phyloP scores from a whole-genome alignment of 2,329 filamentous ascomycete genomes.

The Fusarium sp. region DNA sequence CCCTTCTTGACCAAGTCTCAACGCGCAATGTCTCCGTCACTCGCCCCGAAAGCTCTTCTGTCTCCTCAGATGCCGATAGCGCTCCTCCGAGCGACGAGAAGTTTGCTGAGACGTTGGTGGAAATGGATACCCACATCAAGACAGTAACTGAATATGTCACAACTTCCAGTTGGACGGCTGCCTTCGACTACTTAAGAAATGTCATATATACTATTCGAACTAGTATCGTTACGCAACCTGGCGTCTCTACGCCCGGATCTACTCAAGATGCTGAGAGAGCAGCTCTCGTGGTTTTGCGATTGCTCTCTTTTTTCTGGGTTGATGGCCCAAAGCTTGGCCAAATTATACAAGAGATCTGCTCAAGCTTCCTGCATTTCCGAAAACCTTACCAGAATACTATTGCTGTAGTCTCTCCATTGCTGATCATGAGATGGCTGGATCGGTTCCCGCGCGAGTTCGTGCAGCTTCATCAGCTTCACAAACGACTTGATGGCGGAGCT shows the following conservation, averaged over 20 bases:
- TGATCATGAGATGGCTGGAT: slow-evolving; percentile 75
- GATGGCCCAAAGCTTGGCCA: slow-evolving; percentile 71
- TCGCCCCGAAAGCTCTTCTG: slow-evolving; percentile 39
- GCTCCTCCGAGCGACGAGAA: slow-evolving; percentile 39
- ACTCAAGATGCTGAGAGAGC: slow-evolving; percentile 63
- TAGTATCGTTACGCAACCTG: slow-evolving; percentile 55
- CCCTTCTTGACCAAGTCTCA: slow-evolving; percentile 66
- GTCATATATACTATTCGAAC: slow-evolving; percentile 65
- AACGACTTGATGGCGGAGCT: slow-evolving; percentile 72
- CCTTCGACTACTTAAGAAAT: slow-evolving; percentile 69
- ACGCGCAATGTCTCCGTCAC: slow-evolving; percentile 54
- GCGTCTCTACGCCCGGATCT: slow-evolving; percentile 52
- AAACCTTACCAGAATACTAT: slow-evolving; percentile 73
- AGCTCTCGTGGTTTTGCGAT: slow-evolving; percentile 67
- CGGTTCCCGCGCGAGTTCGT: slow-evolving; percentile 74
- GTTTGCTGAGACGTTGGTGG: slow-evolving; percentile 53
- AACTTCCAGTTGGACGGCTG: slow-evolving; percentile 71
- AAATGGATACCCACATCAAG: slow-evolving; percentile 68
- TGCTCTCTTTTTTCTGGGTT: slow-evolving; percentile 74
- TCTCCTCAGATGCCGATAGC: slow-evolving; percentile 33
- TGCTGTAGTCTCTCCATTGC: slow-evolving; percentile 70
- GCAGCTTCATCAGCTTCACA: slow-evolving; percentile 69
- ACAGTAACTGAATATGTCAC: slow-evolving; percentile 73
- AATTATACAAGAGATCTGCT: slow-evolving; percentile 74
- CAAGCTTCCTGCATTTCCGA: slow-evolving; percentile 74